Base-by-base conservation (phyloP, 2,329 filamentous ascomycete genomes). In the Cytospora chrysosperma region DNA sequence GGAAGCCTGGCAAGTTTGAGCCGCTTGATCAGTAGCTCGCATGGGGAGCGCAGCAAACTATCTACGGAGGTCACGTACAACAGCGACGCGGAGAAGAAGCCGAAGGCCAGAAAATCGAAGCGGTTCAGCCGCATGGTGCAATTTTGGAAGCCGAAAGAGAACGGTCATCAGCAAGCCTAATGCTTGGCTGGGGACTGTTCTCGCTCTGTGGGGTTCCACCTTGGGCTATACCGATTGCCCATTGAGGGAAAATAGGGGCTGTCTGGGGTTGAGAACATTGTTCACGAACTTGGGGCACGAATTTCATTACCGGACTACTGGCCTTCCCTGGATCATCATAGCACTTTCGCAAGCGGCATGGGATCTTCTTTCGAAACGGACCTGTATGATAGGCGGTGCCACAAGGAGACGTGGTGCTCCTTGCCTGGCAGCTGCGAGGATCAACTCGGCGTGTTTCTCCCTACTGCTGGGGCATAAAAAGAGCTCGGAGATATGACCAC, bases 1-100 rank as follows among this genome's bases (percentile, higher is more conserved):
- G 89, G 88, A 4, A 93, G 90, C 71, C 83, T 94, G 67, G 90
- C 87, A 32, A 93, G 90, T 70, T 79, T 94, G 32, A 92, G 90
- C 68, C 86, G 90, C 56, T 80, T 94, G 47, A 90, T 93, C 70
- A 90, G 87, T 73, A 88, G 86, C 68, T 88, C 88, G 3, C 89
- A 92, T 69, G 88, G 88, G 10, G 89, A 92, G 74, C 84, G 85
- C 68, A 91, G 88, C 80, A 92, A 92, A 73, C 78, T 92, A 26
- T 90, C 87, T 0, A 87, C 88, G 70, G 89, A 91, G 71, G 85
- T 89, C 53, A 79, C 81, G 7, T 71, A 79, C 66, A 85, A 86
- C 52, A 79, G 76, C 49, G 82, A 87, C n/a, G 71, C 77, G 0
- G 84, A 85, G 34, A 84, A 82, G 70, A 81, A 80, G 78, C 69